Percentiles rank a stretch among this genome's conserved stretches.
Conservation (phyloP, 192 early-diverging fungal genomes). For the Lobulomyces angularis region DNA sequence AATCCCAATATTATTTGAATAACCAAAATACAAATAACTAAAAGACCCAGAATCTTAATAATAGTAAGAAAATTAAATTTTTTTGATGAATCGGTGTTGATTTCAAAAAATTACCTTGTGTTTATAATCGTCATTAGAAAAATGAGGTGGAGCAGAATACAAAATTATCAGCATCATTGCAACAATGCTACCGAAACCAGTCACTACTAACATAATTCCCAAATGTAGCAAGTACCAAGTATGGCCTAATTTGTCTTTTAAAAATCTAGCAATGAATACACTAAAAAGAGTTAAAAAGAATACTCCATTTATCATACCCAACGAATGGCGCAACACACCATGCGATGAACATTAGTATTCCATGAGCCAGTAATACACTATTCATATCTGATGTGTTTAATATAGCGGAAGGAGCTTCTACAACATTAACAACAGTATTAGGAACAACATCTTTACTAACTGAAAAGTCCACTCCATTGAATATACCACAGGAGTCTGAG, state of each 20-base stretch:
- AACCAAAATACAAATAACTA: constrained; percentile 12
- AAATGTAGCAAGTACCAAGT: constrained; percentile 32
- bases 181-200: too few species aligned
- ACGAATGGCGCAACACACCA: constrained; percentile 23
- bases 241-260: constrained; percentile 23
- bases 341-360: constrained; percentile 29
- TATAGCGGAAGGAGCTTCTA: not conserved
- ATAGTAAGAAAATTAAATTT: too few species aligned
- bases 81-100: too few species aligned
- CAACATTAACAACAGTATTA: constrained; percentile 4
- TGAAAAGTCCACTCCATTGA: too few species aligned
- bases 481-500: not conserved
- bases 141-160: not conserved
- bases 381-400: not conserved
- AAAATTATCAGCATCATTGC: too few species aligned
- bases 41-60: constrained; percentile 18
- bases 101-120: too few species aligned
- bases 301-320: too few species aligned
- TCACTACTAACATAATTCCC: constrained; percentile 9
- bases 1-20: constrained; percentile 27
- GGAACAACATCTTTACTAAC: too few species aligned
- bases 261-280: constrained; percentile 29
- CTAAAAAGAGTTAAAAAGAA: too few species aligned
- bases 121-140: too few species aligned
- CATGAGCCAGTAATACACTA: constrained; percentile 27